Evolutionary conservation across 208 protist genomes (phyloP), one percentile per base, ranked within the genome.

Genomic region (Trypanosoma theileri): DNA sequence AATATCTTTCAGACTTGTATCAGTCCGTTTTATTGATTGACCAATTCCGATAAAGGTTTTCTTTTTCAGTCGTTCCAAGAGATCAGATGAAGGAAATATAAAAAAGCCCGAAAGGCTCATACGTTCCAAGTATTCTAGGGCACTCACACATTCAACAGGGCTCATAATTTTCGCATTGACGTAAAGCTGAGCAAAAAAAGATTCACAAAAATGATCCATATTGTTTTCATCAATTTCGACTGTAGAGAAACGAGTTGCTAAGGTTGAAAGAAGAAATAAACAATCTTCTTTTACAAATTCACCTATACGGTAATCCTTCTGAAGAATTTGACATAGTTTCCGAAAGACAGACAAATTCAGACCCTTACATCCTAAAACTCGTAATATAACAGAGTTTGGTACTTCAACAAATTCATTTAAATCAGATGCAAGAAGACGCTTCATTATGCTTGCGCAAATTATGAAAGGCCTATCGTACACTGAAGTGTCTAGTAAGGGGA

Each of bases 141-240:
- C 53, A 24, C 51, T 60, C 12, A 92, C 64, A 46, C 81, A 88
- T 40, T 85, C 75, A 9, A 41, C 41, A 1, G 75, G 42, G 16
- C 69, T 75, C 66, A 89, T 70, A 21, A 74, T 53, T 41, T 53
- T 53, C 0, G 68, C 51, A 66, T 76, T 53, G 2, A 79, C 44
- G 53, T 84, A 88, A 12, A 86, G 40, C 59, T 89, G 83, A 9
- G 79, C 86, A 53, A 89, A 89, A 12, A 92, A 57, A 14, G 59
- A 69, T 16, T 89, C 79, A 66, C 84, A 85, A 24, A 88, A 50
- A 35, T 45, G 26, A 51, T 81, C 28, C 10, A 48, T 54, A 61
- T 62, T 35, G 16, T 46, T 35, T n/a, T 45, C 21, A n/a, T 58
- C 24, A 11, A 24, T 21, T 22, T 46, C 51, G 24, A 24, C 60